Evolutionary conservation across 148 eudicot species (phyloP), one percentile per base, ranked within the genome.

Genomic region (Rhododendron henanense): DNA sequence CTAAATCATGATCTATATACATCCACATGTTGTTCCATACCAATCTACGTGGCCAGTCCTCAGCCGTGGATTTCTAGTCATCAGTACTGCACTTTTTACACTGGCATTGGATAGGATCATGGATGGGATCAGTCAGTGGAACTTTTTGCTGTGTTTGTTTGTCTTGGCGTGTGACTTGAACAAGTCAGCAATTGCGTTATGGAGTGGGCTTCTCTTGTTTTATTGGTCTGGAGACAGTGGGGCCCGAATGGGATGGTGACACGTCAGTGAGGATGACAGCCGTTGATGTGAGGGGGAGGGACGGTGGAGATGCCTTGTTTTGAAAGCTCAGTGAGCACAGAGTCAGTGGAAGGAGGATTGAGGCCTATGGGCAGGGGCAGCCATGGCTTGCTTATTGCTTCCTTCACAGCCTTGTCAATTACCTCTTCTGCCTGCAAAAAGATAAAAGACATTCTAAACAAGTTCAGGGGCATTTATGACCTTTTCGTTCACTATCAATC

Each of bases 301-400:
- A 91, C 67, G 71, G 89, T 48, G 33, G 95, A 91, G 92, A 93
- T 93, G 81, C 98, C 98, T 88, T 93, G 94, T 75, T 90, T 89
- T 14, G 93, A 91, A 47, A 94, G 97, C 90, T 94, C 98, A 14
- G 90, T 84, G 41, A 95, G 89, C 76, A 95, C 96, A 79, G 92
- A 86, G 25, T 95, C 97, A 0, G 92, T 92, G 13, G 98, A 95
- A 6, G 98, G 98, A 75, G 97, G 93, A 73, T 94, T 95, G 18
- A 95, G 94, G 35, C 97, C 98, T 16, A 95, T 87, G 2, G 98
- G 98, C 23, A 95, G 83, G 50, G 98, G 98, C 55, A 95, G 85
- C 94, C 95, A 93, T 77, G 97, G 98, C 91, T 94, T 95, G 95
- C 88, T 95, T 86, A 95, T 94, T 87, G 94, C 98, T 86, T 95